These are phyloP conservation scores for Paramarasmius palmivorus DNA, from an alignment of 1,284 basidiomycete genomes.

Conservation along the genomic window DNA sequence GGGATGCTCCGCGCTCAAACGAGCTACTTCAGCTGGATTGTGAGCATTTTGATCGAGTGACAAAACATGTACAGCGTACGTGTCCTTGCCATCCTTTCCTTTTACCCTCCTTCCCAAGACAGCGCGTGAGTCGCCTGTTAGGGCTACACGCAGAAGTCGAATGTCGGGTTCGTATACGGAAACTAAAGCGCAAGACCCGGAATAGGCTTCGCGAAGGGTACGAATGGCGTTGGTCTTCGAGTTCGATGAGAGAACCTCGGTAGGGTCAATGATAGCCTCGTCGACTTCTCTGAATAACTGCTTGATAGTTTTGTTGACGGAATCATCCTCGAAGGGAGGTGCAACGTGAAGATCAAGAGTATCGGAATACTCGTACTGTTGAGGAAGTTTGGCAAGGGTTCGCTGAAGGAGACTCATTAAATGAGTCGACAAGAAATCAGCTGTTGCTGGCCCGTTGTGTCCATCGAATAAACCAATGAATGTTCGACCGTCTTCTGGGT, in stretches of 20 bases:
- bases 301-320: conserved; percentile 11
- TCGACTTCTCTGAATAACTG: conserved; percentile 13
- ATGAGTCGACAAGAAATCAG: conserved; percentile 10
- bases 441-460: conserved; percentile 13
- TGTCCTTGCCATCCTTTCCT: conserved; percentile 27
- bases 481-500: conserved; percentile 1
- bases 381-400: conserved; percentile 12
- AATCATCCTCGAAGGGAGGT: background rate
- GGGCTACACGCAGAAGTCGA: conserved; percentile 44
- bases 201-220: conserved; percentile 12
- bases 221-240: conserved; percentile 16
- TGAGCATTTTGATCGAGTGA: conserved; percentile 52
- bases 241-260: conserved; percentile 13
- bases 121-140: conserved; percentile 63
- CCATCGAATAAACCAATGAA: conserved; percentile 16
- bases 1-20: conserved; percentile 23
- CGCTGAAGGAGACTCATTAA: conserved; percentile 10
- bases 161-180: conserved; percentile 47
- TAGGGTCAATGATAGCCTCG: conserved; percentile 11
- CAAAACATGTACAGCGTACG: conserved; percentile 53
- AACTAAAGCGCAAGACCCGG: conserved; percentile 40
- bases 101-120: conserved; percentile 50
- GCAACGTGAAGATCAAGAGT: background rate
- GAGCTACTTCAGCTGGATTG: conserved; percentile 27
- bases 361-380: conserved; percentile 9